Percentiles rank a stretch among this genome's conserved stretches.
phyloP scores from a whole-genome alignment of 805 yeast genomes.

The Metschnikowia lunata region DNA sequence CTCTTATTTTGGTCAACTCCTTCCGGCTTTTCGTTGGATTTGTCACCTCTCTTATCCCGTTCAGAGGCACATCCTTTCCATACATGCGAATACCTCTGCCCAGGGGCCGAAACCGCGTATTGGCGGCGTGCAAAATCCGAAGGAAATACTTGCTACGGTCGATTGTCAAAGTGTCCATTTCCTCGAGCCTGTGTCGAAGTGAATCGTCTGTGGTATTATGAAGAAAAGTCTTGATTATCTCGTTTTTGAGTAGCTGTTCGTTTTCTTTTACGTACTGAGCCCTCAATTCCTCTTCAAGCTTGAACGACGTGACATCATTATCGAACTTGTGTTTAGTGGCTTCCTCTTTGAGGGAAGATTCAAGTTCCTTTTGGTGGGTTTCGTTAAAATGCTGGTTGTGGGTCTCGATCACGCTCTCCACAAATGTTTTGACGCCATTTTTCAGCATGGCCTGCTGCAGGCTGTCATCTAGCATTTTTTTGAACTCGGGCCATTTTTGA shows the following conservation, averaged over 20 bases:
- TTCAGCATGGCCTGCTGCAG: neutral
- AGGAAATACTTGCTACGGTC: conserved; percentile 12
- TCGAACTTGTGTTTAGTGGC: neutral
- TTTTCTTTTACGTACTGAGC: conserved; percentile 7
- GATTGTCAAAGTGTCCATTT: conserved; percentile 1
- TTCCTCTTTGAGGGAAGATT: neutral
- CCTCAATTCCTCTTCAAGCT: conserved; percentile 8
- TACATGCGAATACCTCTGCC: conserved; percentile 6
- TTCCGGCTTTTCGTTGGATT: conserved; percentile 2
- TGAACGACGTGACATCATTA: conserved; percentile 1
- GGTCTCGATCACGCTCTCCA: conserved; percentile 3
- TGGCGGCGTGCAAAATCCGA: conserved; percentile 11
- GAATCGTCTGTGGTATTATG: conserved; percentile 7
- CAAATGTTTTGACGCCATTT: conserved; percentile 1
- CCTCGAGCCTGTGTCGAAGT: conserved; percentile 5
- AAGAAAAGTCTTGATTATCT: conserved; percentile 5
- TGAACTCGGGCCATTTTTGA: neutral
- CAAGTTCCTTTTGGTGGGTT: neutral
- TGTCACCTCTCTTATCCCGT: conserved; percentile 2
- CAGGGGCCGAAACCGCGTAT: conserved; percentile 14
- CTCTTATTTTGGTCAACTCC: conserved; percentile 11
- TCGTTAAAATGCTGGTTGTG: conserved; percentile 1
- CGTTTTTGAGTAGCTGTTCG: conserved; percentile 8
- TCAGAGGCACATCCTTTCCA: conserved; percentile 6
- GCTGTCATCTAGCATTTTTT: neutral